Base-by-base conservation (phyloP, 331 rosid species). In the Quercus lobata region DNA sequence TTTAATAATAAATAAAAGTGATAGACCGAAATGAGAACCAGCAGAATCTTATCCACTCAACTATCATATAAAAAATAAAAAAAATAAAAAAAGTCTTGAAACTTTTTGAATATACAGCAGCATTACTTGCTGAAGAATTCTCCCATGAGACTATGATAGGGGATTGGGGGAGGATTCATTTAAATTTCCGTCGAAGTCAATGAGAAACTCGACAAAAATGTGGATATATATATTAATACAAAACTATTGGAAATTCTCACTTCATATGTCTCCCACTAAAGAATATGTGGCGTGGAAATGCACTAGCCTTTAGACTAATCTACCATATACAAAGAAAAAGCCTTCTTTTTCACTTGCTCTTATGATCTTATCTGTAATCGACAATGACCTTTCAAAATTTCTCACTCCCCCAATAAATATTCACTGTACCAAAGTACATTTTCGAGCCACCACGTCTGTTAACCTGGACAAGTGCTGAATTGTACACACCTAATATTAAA, bases 181-280 rank as follows among this genome's bases (percentile, higher is more conserved):
- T 41, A 2, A 9, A 37, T 7, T 63, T 56, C 25, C 24, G 57
- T 72, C 37, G 52, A 34, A 17, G 34, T 24, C 22, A 54, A n/a
- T 70, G 52, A 53, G 34, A 73, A 73, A 49, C 29, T 37, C 55
- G 35, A 57, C 54, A 57, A 74, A 27, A 66, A 83, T 66, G 73
- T 73, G 82, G 76, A 70, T 22, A 11, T 15, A 12, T 24, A 15
- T 5, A 24, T 49, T 49, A 4, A 49, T 49, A 11, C 18, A 60
- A 71, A 14, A 27, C 29, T 66, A 70, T 56, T 19, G 79, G 77
- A 34, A 46, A 35, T 57, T 8, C 71, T 56, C 78, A 65, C 46
- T 9, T 72, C 68, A 5, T 6, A 16, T 84, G 84, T 73, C 84
- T 81, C 82, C 90, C 90, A 84, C 88, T 73, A 55, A 21, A 44